Evolutionary conservation across 768 basidiomycete species (phyloP).

Genomic region (Trametes maxima): DNA sequence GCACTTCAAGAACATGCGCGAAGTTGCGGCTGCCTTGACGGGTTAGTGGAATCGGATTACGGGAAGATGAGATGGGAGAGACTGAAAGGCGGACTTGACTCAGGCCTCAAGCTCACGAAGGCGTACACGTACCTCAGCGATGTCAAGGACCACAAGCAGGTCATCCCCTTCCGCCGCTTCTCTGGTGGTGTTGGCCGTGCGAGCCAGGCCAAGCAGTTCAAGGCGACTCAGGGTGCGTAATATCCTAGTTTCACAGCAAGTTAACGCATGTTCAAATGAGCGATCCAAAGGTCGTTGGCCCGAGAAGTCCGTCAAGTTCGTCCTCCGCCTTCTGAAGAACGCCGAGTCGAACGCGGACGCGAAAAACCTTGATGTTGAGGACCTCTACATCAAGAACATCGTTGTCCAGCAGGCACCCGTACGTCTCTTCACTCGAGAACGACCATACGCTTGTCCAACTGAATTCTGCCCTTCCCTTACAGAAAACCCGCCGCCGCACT

Average conservation of each 20-base stretch:
- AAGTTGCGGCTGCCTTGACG: slow-evolving; percentile 92
- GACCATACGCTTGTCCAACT: not conserved
- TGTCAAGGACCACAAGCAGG: slow-evolving; percentile 95
- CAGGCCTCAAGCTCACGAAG: slow-evolving; percentile 91
- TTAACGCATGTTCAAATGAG: not conserved
- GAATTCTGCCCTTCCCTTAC: slow-evolving; percentile 4
- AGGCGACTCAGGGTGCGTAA: slow-evolving; percentile 87
- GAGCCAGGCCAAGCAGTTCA: slow-evolving; percentile 95
- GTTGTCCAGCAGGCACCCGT: slow-evolving; percentile 98
- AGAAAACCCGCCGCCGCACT: slow-evolving; percentile 99
- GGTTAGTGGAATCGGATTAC: slow-evolving; percentile 50
- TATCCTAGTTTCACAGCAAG: not conserved
- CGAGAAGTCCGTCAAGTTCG: slow-evolving; percentile 97
- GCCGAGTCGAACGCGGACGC: slow-evolving; percentile 99
- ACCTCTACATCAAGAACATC: slow-evolving; percentile 93
- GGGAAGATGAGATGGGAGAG: not conserved
- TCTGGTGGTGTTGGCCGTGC: slow-evolving; percentile 94
- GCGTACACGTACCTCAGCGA: slow-evolving; percentile 93
- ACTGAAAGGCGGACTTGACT: slow-evolving; percentile 15
- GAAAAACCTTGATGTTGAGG: slow-evolving; percentile 92
- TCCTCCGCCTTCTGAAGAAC: slow-evolving; percentile 94
- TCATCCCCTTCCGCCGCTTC: slow-evolving; percentile 96
- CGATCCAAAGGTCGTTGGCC: slow-evolving; percentile 90
- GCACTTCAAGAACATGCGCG: slow-evolving; percentile 99
- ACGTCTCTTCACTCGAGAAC: slow-evolving; percentile 37